Percentiles rank a stretch among this genome's conserved stretches.
Conservation (phyloP, 768 basidiomycete genomes). For the Podaxis sp. region DNA sequence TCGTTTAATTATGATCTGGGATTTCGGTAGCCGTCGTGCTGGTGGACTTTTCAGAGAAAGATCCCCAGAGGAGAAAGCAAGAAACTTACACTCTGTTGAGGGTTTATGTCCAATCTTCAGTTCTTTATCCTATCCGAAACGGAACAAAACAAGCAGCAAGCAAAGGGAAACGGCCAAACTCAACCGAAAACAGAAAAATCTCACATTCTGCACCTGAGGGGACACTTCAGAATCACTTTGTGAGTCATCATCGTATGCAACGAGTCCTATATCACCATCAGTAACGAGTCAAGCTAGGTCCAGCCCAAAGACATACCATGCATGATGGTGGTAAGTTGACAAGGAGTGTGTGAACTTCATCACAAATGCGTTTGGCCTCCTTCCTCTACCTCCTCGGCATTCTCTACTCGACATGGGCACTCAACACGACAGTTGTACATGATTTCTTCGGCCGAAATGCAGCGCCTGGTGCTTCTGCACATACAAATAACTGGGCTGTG, state of each 20-base stretch:
- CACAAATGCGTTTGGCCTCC: conserved; percentile 5
- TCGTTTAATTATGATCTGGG: conserved; percentile 59
- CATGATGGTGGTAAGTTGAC: conserved; percentile 17
- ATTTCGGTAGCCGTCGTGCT: conserved; percentile 42
- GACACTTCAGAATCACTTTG: conserved; percentile 50
- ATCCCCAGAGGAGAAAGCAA: conserved; percentile 11
- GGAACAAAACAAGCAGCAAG: conserved; percentile 45
- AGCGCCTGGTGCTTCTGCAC: conserved; percentile 32
- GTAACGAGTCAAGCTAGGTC: not conserved
- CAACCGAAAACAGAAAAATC: conserved; percentile 38
- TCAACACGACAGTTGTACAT: conserved; percentile 32
- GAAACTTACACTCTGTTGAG: conserved; percentile 38
- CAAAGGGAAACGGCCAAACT: conserved; percentile 57
- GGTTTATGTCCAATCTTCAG: conserved; percentile 32
- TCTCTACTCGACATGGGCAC: conserved; percentile 19
- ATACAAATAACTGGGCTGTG: conserved; percentile 99
- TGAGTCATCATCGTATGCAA: conserved; percentile 63
- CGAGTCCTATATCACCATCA: conserved; percentile 39
- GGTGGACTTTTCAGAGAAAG: not conserved
- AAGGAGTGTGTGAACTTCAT: conserved; percentile 6
- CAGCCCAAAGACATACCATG: conserved; percentile 16
- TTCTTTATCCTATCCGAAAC: conserved; percentile 61
- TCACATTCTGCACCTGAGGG: conserved; percentile 53
- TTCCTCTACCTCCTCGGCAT: conserved; percentile 12
- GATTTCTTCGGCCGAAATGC: conserved; percentile 44